These are phyloP conservation scores for Crucihimalaya himalaica DNA, from an alignment of 345 rosid genomes.

Conservation along the genomic window DNA sequence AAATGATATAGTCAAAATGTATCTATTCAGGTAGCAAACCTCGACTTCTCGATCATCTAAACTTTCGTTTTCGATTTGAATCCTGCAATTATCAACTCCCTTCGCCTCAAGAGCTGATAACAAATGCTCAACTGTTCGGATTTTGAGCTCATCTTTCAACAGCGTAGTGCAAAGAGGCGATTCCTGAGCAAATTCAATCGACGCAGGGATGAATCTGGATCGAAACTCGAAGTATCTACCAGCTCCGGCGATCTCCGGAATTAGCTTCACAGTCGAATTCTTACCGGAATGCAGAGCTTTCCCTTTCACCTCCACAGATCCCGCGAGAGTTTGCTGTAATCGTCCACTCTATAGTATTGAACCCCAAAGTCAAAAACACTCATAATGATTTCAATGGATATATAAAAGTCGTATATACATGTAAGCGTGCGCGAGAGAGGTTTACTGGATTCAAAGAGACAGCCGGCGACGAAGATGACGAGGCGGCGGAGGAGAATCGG, in stretches of 20 bases:
- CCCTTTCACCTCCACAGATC: constrained; percentile 56
- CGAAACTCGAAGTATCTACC: constrained; percentile 66
- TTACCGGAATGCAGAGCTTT: constrained; percentile 70
- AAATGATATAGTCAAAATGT: background rate
- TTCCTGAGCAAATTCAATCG: constrained; percentile 54
- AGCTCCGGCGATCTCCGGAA: constrained; percentile 66
- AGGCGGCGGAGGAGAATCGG: constrained; percentile 39
- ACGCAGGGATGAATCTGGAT: constrained; percentile 62
- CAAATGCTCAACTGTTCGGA: constrained; percentile 86
- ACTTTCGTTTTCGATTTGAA: constrained; percentile 49
- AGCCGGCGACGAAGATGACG: constrained; percentile 6
- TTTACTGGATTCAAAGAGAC: constrained; percentile 29
- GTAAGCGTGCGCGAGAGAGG: background rate
- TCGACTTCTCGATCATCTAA: constrained; percentile 50
- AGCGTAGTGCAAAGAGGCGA: constrained; percentile 81
- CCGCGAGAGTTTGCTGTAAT: constrained; percentile 71
- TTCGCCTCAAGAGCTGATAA: constrained; percentile 82
- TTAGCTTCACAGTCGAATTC: constrained; percentile 58
- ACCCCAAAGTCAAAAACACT: background rate
- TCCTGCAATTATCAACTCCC: constrained; percentile 78
- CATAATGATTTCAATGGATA: background rate
- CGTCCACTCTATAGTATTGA: constrained; percentile 55
- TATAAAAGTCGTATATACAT: background rate
- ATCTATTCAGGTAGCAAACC: constrained; percentile 40
- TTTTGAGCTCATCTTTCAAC: constrained; percentile 48